These are phyloP conservation scores for Blastocystis sp. DNA, from an alignment of 352 stramenopile genomes.

Conservation along the genomic window DNA sequence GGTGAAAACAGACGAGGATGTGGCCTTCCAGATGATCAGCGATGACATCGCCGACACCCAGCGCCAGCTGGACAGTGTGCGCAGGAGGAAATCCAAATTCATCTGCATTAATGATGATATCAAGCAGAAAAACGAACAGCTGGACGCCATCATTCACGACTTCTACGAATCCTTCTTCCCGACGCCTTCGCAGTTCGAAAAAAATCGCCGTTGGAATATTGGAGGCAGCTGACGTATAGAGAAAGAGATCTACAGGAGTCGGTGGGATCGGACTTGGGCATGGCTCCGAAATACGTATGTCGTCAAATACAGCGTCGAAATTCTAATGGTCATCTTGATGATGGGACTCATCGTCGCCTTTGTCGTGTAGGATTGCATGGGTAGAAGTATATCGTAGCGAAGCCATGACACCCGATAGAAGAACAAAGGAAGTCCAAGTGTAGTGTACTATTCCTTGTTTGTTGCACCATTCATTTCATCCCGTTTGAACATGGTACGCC, in stretches of 20 bases:
- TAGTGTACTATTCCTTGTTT: slow-evolving; percentile 2
- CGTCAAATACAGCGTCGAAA: background rate
- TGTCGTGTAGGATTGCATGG: background rate
- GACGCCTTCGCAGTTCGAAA: slow-evolving; percentile 77
- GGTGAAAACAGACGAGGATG: slow-evolving; percentile 65
- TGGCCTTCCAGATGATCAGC: slow-evolving; percentile 87
- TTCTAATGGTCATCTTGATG: background rate
- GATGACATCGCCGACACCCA: slow-evolving; percentile 78
- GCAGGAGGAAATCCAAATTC: slow-evolving; percentile 80
- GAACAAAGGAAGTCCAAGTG: slow-evolving; percentile 1
- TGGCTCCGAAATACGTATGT: background rate
- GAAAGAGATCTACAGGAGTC: background rate
- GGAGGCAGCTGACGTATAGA: background rate
- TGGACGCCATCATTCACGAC: slow-evolving; percentile 75
- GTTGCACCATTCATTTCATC: too few relatives aligned
- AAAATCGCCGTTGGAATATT: slow-evolving; percentile 63
- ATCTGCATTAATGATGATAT: slow-evolving; percentile 92
- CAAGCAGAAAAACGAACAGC: slow-evolving; percentile 69
- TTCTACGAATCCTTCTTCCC: slow-evolving; percentile 82
- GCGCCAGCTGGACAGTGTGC: slow-evolving; percentile 80
- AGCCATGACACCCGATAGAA: background rate
- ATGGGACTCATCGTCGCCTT: background rate
- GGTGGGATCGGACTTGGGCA: background rate
- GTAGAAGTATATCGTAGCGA: background rate
- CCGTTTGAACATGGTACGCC: slow-evolving; percentile 8